phyloP scores from a whole-genome alignment of 225 moss, liverwort and hornwort species.

The Pleurozium schreberi region DNA sequence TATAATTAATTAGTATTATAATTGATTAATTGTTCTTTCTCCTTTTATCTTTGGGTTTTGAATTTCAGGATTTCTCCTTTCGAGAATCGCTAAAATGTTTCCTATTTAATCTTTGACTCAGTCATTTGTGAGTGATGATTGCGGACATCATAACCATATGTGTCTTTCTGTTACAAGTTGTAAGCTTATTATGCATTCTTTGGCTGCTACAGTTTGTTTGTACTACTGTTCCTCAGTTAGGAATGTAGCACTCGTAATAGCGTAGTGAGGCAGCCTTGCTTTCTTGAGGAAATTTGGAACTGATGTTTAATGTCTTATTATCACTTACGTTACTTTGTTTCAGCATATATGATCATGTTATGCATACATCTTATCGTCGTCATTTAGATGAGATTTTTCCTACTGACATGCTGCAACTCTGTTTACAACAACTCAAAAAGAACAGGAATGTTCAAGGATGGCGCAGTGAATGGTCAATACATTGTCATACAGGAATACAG shows the following conservation, averaged over 20 bases:
- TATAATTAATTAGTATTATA: background rate
- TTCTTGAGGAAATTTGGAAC: background rate
- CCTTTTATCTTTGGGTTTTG: background rate
- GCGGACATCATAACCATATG: background rate
- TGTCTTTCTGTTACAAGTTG: background rate
- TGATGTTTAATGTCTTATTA: background rate
- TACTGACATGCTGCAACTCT: background rate
- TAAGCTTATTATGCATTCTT: background rate
- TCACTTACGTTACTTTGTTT: background rate
- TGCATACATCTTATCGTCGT: background rate
- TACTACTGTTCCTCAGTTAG: background rate
- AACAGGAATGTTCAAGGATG: background rate
- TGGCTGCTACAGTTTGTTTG: background rate
- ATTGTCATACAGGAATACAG: background rate
- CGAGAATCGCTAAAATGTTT: background rate
- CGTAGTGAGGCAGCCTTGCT: background rate
- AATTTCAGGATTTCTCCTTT: background rate
- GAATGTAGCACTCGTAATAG: background rate
- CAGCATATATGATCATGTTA: background rate
- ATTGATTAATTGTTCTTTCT: background rate
- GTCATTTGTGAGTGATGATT: background rate
- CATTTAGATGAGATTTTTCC: background rate
- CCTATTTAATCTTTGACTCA: background rate
- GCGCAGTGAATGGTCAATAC: background rate
- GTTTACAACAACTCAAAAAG: background rate